phyloP scores from a whole-genome alignment of 352 stramenopile genomes.

The Globisporangium spiculum region DNA sequence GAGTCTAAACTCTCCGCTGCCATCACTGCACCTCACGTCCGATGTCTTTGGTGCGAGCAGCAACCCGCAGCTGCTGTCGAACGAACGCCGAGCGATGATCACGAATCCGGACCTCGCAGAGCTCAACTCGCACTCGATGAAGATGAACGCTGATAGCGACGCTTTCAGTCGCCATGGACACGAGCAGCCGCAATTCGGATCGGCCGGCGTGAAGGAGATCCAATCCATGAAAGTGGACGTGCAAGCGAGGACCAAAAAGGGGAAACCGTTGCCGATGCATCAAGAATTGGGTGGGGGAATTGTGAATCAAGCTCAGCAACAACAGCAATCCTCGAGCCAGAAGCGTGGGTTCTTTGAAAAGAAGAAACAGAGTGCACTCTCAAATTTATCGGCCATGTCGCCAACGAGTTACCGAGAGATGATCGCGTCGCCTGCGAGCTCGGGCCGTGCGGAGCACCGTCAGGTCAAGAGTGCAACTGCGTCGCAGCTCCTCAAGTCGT shows the following conservation, averaged over 20 bases:
- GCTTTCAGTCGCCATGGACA: not conserved
- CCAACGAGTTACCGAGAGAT: slow-evolving; percentile 10
- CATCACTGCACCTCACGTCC: slow-evolving; percentile 24
- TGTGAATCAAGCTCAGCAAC: slow-evolving; percentile 20
- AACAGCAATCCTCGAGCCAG: slow-evolving; percentile 17
- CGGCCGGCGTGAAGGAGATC: slow-evolving; percentile 6
- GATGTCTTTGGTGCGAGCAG: slow-evolving; percentile 21
- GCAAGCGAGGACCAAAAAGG: slow-evolving; percentile 24
- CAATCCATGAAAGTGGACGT: slow-evolving; percentile 29
- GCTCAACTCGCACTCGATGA: slow-evolving; percentile 68
- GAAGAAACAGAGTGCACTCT: slow-evolving; percentile 5
- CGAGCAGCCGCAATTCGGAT: not conserved
- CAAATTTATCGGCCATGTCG: slow-evolving; percentile 10
- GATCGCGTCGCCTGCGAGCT: slow-evolving; percentile 7
- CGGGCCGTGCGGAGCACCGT: not conserved
- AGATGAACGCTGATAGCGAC: slow-evolving; percentile 31
- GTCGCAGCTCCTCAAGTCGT: not conserved
- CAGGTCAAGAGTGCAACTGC: not conserved
- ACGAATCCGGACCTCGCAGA: slow-evolving; percentile 56
- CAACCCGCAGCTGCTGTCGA: slow-evolving; percentile 9
- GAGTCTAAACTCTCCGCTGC: slow-evolving; percentile 25
- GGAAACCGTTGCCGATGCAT: slow-evolving; percentile 5
- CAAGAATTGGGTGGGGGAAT: not conserved
- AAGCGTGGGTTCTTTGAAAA: slow-evolving; percentile 20
- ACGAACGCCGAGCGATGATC: slow-evolving; percentile 10